Evolutionary conservation across 2,329 filamentous ascomycete genomes (phyloP), one percentile per base, ranked within the genome.

Genomic region (Colletotrichum siamense): DNA sequence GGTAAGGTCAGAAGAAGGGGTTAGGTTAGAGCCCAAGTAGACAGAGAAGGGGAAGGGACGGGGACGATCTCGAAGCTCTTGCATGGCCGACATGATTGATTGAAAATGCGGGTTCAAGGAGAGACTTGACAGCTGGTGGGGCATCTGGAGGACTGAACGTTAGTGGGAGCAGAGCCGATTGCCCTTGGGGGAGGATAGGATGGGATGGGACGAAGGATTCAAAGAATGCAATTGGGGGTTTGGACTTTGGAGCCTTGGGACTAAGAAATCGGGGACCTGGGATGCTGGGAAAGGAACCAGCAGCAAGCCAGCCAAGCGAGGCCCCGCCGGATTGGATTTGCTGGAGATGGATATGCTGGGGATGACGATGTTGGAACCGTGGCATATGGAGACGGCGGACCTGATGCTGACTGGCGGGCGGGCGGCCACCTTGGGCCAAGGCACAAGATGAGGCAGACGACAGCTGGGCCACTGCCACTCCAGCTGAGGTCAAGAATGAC

Each of bases 301-400:
- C 16, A 22, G 44, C 66, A 65, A 74, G 44, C 44, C 66, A 71
- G 71, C 44, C 57, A 71, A 59, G 44, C 18, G 26, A 55, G 32
- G 66, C 66, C 64, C 71, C 71, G 66, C 39, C 16, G 66, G 55
- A 63, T 59, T 74, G 44, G 71, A 70, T 70, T 24, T 12, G 55
- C 26, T 63, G 34, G 68, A 63, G 36, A 63, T 63, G 57, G 68
- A 49, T 71, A 24, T 30, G 66, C 59, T 57, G 71, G 66, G 71
- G 65, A 69, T 69, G 65, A 69, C 71, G 55, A 71, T 59, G 32
- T 44, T 44, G 44, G 67, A 74, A 59, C 59, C 32, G 59, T 49
- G 44, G 44, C 30, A 64, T 24, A 73, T 64, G 66, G 66, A 64
- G 66, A 69, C 22, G 22, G 63, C 63, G 70, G 34, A 66, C 34